A percentile compares a stretch with the other conserved stretches of the same genome.
These are phyloP conservation scores for Candida dendrica DNA, from an alignment of 805 yeast species.

Conservation along the genomic window DNA sequence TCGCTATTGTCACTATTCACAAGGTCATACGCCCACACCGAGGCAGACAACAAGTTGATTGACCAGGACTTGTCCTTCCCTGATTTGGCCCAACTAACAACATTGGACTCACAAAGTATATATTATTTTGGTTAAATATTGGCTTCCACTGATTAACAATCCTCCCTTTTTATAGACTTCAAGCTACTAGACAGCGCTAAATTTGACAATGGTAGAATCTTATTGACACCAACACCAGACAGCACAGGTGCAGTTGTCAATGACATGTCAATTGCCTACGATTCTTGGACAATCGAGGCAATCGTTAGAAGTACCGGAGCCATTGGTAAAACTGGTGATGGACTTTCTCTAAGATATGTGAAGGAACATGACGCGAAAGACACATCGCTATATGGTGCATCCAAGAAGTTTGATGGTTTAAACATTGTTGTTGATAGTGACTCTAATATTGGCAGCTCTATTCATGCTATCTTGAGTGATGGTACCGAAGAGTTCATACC, in stretches of 20 bases:
- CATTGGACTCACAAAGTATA: conserved; percentile 14
- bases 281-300: conserved; percentile 51
- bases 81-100: conserved; percentile 26
- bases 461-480: conserved; percentile 57
- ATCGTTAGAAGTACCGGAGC: conserved; percentile 57
- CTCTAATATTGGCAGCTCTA: conserved; percentile 38
- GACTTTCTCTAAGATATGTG: conserved; percentile 52
- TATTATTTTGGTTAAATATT: neutral
- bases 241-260: conserved; percentile 43
- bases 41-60: conserved; percentile 15
- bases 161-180: conserved; percentile 29
- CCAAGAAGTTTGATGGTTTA: conserved; percentile 53
- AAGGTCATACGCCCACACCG: conserved; percentile 11
- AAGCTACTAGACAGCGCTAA: conserved; percentile 27
- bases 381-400: conserved; percentile 44
- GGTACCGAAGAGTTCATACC: conserved; percentile 35
- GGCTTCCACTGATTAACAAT: too few relatives aligned
- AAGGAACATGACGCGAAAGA: conserved; percentile 23
- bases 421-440: conserved; percentile 51
- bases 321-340: conserved; percentile 43
- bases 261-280: conserved; percentile 20
- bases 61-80: conserved; percentile 30
- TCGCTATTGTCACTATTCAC: neutral
- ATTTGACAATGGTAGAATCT: conserved; percentile 45
- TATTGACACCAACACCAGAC: conserved; percentile 37